These are phyloP conservation scores for Backusella tuberculispora DNA, from an alignment of 192 early-diverging fungal species.

Conservation along the genomic window DNA sequence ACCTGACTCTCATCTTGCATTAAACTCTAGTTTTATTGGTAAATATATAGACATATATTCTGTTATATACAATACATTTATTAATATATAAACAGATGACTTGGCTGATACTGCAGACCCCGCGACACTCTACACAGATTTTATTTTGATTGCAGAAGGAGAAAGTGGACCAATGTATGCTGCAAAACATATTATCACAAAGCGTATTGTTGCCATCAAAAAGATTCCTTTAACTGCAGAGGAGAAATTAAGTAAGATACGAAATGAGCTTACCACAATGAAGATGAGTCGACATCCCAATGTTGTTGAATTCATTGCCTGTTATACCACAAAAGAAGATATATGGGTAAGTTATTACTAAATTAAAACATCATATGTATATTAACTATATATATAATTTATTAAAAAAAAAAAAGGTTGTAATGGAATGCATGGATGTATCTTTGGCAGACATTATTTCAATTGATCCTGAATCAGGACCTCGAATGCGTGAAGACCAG, in stretches of 20 bases:
- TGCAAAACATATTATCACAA: constrained; percentile 62
- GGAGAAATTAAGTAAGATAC: constrained; percentile 89
- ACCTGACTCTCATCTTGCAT: constrained; percentile 16
- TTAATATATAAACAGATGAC: constrained; percentile 44
- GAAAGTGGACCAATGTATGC: constrained; percentile 91
- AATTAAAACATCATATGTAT: too few species aligned
- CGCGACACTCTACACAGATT: constrained; percentile 76
- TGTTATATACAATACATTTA: background rate
- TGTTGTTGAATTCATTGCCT: constrained; percentile 93
- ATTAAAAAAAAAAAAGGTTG: constrained; percentile 47
- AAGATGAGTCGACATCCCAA: constrained; percentile 88
- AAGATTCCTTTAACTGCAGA: constrained; percentile 85
- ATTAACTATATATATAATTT: background rate
- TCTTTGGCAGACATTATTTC: constrained; percentile 97
- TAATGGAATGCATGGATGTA: constrained; percentile 99
- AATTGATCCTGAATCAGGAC: constrained; percentile 62
- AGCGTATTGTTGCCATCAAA: constrained; percentile 78
- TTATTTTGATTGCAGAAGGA: constrained; percentile 92
- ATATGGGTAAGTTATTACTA: constrained; percentile 69
- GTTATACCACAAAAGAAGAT: constrained; percentile 79
- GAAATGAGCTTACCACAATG: constrained; percentile 89
- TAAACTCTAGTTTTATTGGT: constrained; percentile 30
- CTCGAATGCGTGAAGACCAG: constrained; percentile 80
- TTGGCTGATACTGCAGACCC: constrained; percentile 85
- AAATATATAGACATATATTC: background rate